Evolutionary conservation across 2,329 filamentous ascomycete genomes (phyloP).

Genomic region (Plenodomus biglobosus): DNA sequence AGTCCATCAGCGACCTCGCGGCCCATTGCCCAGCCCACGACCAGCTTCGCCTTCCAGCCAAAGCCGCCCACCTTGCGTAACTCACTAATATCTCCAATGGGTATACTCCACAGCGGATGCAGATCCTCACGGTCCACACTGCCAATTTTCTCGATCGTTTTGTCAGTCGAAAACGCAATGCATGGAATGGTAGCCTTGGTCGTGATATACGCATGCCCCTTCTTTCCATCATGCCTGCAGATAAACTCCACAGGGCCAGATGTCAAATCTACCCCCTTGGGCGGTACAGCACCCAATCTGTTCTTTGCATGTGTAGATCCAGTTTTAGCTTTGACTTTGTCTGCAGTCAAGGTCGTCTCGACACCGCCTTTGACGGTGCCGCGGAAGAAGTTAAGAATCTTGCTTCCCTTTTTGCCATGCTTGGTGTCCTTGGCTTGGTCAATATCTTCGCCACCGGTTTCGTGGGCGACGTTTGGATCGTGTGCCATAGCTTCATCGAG

Average conservation of each 20-base stretch:
- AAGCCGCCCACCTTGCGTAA: conserved; percentile 78
- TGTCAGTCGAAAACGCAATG: conserved; percentile 64
- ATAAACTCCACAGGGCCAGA: conserved; percentile 77
- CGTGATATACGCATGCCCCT: conserved; percentile 71
- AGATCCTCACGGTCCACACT: conserved; percentile 54
- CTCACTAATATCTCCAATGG: conserved; percentile 70
- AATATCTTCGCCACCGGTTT: conserved; percentile 56
- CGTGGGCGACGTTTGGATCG: conserved; percentile 50
- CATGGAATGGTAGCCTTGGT: conserved; percentile 67
- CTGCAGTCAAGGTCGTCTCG: conserved; percentile 70
- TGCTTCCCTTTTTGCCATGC: conserved; percentile 52
- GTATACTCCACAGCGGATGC: conserved; percentile 67
- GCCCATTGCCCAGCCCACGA: conserved; percentile 77
- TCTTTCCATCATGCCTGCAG: conserved; percentile 68
- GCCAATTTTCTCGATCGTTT: conserved; percentile 49
- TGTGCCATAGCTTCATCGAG: conserved; percentile 61
- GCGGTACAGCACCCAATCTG: conserved; percentile 68
- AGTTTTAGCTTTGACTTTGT: conserved; percentile 68
- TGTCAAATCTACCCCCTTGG: conserved; percentile 47
- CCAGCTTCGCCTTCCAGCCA: conserved; percentile 81
- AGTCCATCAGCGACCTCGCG: conserved; percentile 75
- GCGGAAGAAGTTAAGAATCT: conserved; percentile 68
- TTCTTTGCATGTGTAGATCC: conserved; percentile 66
- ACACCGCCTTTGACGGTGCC: conserved; percentile 69
- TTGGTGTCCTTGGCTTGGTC: conserved; percentile 51